Evolutionary conservation across 441 rosid species (phyloP).

Genomic region (Syzygium malaccense): DNA sequence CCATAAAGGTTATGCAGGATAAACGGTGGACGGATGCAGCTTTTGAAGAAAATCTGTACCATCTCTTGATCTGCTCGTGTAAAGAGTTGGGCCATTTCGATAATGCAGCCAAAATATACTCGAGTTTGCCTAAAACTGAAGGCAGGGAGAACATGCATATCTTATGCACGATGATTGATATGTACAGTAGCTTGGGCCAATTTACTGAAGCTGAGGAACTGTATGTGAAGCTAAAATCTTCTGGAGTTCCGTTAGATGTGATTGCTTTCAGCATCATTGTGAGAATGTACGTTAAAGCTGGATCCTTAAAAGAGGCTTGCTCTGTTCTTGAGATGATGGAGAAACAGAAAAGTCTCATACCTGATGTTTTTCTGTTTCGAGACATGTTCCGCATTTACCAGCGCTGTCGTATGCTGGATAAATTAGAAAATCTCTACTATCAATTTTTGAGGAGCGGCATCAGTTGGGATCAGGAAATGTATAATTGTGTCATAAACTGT

Average conservation of each 20-base stretch:
- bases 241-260: conserved; percentile 54
- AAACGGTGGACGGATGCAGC: conserved; percentile 65
- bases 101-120: conserved; percentile 57
- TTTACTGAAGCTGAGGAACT: conserved; percentile 58
- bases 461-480: conserved; percentile 85
- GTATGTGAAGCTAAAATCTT: conserved; percentile 53
- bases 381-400: conserved; percentile 91
- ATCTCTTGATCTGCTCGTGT: conserved; percentile 76
- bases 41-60: conserved; percentile 81
- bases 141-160: conserved; percentile 58
- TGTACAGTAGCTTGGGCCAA: conserved; percentile 42
- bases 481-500: conserved; percentile 77
- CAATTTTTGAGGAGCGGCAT: conserved; percentile 46
- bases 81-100: conserved; percentile 59
- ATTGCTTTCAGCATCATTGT: conserved; percentile 70
- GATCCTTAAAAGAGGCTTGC: conserved; percentile 63
- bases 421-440: conserved; percentile 46
- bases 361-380: conserved; percentile 60
- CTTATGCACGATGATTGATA: conserved; percentile 72
- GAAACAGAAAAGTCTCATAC: conserved; percentile 46
- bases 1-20: conserved; percentile 45
- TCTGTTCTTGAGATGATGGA: conserved; percentile 65
- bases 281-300: conserved; percentile 77
- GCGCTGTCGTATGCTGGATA: conserved; percentile 44
- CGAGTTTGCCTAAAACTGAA: conserved; percentile 29